Evolutionary conservation across 2,329 filamentous ascomycete species (phyloP).

Genomic region (Xylaria sp.): DNA sequence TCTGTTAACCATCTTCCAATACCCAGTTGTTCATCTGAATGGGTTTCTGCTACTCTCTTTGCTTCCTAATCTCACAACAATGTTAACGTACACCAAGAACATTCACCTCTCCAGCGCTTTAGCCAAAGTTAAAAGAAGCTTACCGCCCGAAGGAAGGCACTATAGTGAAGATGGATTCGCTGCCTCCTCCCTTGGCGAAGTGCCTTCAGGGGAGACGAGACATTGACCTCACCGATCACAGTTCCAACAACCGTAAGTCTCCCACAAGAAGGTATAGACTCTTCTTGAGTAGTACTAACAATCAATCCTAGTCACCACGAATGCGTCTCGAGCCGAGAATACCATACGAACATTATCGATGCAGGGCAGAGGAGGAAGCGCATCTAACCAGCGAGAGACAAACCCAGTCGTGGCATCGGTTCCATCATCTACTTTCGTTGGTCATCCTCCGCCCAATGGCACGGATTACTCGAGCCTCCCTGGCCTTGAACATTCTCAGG

Average conservation of each 20-base stretch:
- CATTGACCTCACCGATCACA: background rate
- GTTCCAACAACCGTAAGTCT: background rate
- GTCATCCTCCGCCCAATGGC: background rate
- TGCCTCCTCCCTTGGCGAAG: background rate
- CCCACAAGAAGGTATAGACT: background rate
- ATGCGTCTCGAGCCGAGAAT: background rate
- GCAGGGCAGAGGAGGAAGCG: background rate
- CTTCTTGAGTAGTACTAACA: background rate
- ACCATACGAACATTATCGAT: background rate
- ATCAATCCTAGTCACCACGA: background rate
- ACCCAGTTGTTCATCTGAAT: no score
- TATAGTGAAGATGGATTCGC: background rate
- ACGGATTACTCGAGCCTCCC: background rate
- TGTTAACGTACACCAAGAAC: background rate
- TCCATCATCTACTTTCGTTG: background rate
- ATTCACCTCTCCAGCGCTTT: background rate
- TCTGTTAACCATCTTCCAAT: no score
- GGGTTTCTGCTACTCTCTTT: background rate
- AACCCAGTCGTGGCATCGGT: background rate
- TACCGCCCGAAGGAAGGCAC: background rate
- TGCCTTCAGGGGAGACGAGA: background rate
- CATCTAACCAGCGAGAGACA: background rate
- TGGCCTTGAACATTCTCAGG: background rate
- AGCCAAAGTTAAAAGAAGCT: background rate
- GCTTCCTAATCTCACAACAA: constrained; percentile 1